Evolutionary conservation across 164 flowering plant species (phyloP).

Genomic region (Saururus chinensis): DNA sequence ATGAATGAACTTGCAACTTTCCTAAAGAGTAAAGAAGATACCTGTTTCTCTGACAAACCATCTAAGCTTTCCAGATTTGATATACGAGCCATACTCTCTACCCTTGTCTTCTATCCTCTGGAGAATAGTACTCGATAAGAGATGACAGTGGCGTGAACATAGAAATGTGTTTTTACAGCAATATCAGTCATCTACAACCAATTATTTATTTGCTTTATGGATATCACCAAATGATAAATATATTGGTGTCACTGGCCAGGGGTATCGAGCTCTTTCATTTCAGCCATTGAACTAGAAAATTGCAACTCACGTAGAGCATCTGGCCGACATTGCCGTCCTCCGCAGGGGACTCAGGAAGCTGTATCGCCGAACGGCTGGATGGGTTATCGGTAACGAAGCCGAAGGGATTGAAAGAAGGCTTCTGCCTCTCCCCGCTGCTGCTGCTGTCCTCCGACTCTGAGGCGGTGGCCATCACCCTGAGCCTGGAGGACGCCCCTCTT

Average conservation of each 20-base stretch:
- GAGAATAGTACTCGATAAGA: conserved; percentile 2
- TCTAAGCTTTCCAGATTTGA: conserved; percentile 55
- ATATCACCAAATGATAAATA: too few relatives aligned
- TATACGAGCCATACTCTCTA: conserved; percentile 61
- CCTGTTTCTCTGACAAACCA: conserved; percentile 99
- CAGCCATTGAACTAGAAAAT: too few relatives aligned
- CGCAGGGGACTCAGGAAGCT: conserved; percentile 79
- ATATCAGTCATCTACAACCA: neutral
- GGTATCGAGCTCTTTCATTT: too few relatives aligned
- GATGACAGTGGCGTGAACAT: neutral
- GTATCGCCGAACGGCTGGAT: conserved; percentile 80
- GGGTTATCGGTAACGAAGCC: conserved; percentile 94
- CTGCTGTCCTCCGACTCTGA: conserved; percentile 8
- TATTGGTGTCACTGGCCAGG: too few relatives aligned
- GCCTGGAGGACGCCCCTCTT: conserved; percentile 1
- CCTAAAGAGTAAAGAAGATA: conserved; percentile 5
- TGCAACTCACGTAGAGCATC: conserved; percentile 65
- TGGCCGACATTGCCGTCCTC: conserved; percentile 97
- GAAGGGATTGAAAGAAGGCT: conserved; percentile 75
- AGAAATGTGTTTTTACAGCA: too few relatives aligned
- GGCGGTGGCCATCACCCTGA: conserved; percentile 7
- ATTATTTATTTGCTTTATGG: neutral
- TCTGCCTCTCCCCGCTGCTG: conserved; percentile 12
- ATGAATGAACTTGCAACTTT: too few relatives aligned
- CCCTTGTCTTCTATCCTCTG: conserved; percentile 96